Evolutionary conservation across 371 early-diverging fungal species (phyloP).

Genomic region (Dichotomocladium elegans): DNA sequence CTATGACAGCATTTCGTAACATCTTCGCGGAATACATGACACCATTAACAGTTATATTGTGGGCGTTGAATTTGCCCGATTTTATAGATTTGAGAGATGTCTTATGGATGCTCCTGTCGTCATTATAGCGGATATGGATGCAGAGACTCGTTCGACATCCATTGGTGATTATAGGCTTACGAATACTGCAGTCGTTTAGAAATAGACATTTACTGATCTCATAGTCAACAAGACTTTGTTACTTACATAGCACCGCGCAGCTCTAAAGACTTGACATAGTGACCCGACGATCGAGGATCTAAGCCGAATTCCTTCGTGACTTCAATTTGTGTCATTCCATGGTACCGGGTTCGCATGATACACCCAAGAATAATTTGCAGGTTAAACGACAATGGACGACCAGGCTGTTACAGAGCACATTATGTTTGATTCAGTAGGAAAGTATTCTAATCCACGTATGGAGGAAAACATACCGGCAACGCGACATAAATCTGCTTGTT

Average conservation of each 20-base stretch:
- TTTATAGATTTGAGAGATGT: not conserved
- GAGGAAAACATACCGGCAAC: constrained; percentile 30
- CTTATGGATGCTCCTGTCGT: not conserved
- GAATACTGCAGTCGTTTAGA: constrained; percentile 9
- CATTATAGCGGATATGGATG: constrained; percentile 21
- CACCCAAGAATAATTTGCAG: constrained; percentile 13
- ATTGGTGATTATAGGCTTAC: constrained; percentile 15
- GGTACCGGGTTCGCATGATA: constrained; percentile 16
- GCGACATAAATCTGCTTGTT: constrained; percentile 25
- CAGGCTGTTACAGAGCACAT: constrained; percentile 15
- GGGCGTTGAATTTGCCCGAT: constrained; percentile 2
- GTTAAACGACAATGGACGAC: constrained; percentile 17
- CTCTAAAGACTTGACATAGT: constrained; percentile 32
- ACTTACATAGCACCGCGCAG: constrained; percentile 33
- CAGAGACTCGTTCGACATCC: constrained; percentile 31
- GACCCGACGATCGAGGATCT: constrained; percentile 40
- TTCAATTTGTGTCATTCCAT: constrained; percentile 29
- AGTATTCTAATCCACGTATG: too few relatives aligned
- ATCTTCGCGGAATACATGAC: constrained; percentile 8
- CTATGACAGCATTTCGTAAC: constrained; percentile 12
- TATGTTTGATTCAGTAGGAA: not conserved
- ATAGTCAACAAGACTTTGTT: not conserved
- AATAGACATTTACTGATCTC: not conserved
- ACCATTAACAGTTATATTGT: constrained; percentile 27
- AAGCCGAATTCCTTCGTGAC: constrained; percentile 20